These are phyloP conservation scores for Wickerhamiella pararugosa DNA, from an alignment of 1,139 yeast genomes.

Conservation along the genomic window DNA sequence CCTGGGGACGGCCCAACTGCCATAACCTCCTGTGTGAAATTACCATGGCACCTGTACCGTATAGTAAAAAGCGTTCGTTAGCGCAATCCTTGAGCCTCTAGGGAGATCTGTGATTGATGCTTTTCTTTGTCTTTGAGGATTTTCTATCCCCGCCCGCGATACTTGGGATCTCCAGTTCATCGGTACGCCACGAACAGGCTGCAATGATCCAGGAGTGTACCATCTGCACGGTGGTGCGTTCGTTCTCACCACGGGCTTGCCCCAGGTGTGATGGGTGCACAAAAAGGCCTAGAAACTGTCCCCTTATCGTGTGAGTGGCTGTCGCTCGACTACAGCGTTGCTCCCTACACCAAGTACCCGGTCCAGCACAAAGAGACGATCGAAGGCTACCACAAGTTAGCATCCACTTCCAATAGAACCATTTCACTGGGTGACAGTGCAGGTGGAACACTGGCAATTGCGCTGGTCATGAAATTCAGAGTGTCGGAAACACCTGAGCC, in stretches of 20 bases:
- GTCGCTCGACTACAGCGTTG: neutral
- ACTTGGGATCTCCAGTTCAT: no score
- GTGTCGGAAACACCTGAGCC: neutral
- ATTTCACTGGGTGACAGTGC: neutral
- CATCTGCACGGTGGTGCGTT: no score
- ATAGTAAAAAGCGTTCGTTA: no score
- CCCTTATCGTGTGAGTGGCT: neutral
- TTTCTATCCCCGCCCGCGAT: no score
- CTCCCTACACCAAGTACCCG: neutral
- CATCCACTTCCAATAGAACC: neutral
- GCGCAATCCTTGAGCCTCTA: no score
- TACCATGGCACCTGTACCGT: no score
- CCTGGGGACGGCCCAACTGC: conserved; percentile 99
- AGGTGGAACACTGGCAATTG: neutral
- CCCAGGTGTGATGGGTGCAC: neutral
- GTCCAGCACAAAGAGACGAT: neutral
- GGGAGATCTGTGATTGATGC: no score
- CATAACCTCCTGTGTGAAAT: conserved; percentile 99
- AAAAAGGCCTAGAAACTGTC: neutral
- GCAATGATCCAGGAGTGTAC: conserved; percentile 18
- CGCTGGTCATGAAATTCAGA: no score
- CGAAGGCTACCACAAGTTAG: neutral
- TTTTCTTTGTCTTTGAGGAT: no score
- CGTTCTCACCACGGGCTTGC: no score
- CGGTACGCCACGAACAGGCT: no score